A percentile compares a stretch with the other conserved stretches of the same genome.
Conservation (phyloP, 257 asterid species). For the Henckelia pumila region DNA sequence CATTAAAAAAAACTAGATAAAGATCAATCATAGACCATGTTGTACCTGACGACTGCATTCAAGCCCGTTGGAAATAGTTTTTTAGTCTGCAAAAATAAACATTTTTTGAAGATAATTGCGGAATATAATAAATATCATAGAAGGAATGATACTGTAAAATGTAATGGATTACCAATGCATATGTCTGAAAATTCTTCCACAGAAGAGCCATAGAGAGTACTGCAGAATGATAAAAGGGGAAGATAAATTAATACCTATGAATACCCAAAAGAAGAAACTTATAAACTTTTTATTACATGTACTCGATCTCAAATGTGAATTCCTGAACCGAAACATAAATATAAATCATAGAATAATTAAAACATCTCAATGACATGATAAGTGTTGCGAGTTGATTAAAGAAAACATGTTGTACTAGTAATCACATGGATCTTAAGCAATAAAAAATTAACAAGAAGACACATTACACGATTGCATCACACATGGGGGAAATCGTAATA, state of each 20-base stretch:
- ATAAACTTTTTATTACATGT: not conserved
- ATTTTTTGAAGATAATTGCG: conserved; percentile 12
- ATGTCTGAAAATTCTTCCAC: conserved; percentile 67
- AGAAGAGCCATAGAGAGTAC: conserved; percentile 66
- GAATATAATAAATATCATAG: not conserved
- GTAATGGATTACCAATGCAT: conserved; percentile 54
- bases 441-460: not conserved
- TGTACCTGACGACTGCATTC: conserved; percentile 68
- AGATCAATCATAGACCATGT: conserved; percentile 1
- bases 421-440: not conserved
- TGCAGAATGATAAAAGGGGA: conserved; percentile 36
- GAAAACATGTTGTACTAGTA: not conserved
- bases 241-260: not conserved
- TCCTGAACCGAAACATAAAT: not conserved
- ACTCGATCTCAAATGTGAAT: not conserved
- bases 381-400: not conserved
- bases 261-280: conserved; percentile 4
- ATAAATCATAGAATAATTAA: not conserved
- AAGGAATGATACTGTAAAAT: conserved; percentile 7
- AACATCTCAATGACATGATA: not conserved
- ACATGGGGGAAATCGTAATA: not conserved
- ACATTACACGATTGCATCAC: not conserved
- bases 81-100: conserved; percentile 39
- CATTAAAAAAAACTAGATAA: not conserved
- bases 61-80: conserved; percentile 64